Conservation (phyloP, 805 yeast genomes). For the Schwanniomyces vanrijiae region DNA sequence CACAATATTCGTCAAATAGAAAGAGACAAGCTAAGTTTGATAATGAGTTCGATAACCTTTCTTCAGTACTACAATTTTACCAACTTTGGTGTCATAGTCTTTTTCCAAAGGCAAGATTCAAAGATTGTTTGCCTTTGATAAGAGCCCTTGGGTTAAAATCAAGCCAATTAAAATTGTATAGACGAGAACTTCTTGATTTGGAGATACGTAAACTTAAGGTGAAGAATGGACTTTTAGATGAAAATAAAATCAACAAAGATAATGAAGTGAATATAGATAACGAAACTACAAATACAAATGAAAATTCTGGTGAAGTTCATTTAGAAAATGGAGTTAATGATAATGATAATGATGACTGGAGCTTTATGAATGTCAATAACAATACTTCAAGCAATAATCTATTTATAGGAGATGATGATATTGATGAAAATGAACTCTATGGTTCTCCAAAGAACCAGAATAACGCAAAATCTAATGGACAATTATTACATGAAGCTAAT, state of each 20-base stretch:
- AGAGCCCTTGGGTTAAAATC: slow-evolving; percentile 48
- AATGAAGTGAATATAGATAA: neutral
- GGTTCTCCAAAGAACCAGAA: neutral
- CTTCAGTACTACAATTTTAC: slow-evolving; percentile 39
- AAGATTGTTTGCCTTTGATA: slow-evolving; percentile 61
- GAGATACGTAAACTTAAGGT: slow-evolving; percentile 24
- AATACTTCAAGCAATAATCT: slow-evolving; percentile 17
- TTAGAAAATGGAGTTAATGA: neutral
- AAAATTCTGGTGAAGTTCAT: neutral
- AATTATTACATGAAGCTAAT: neutral
- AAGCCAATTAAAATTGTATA: slow-evolving; percentile 32
- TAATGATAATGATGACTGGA: slow-evolving; percentile 29
- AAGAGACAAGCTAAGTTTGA: slow-evolving; percentile 21
- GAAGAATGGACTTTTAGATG: slow-evolving; percentile 38
- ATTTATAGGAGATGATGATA: slow-evolving; percentile 25
- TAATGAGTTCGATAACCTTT: slow-evolving; percentile 35
- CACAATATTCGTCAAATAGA: slow-evolving; percentile 4
- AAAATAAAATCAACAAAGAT: neutral
- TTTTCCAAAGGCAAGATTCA: slow-evolving; percentile 77
- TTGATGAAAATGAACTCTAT: slow-evolving; percentile 21
- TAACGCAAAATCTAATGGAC: neutral
- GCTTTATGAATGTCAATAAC: slow-evolving; percentile 21
- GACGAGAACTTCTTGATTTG: slow-evolving; percentile 27
- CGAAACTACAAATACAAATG: neutral
- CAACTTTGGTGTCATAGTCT: slow-evolving; percentile 52